A percentile compares a stretch with the other conserved stretches of the same genome.
These are phyloP conservation scores for Apiotrichum mycotoxinovorans DNA, from an alignment of 1,284 basidiomycete species.

Conservation along the genomic window DNA sequence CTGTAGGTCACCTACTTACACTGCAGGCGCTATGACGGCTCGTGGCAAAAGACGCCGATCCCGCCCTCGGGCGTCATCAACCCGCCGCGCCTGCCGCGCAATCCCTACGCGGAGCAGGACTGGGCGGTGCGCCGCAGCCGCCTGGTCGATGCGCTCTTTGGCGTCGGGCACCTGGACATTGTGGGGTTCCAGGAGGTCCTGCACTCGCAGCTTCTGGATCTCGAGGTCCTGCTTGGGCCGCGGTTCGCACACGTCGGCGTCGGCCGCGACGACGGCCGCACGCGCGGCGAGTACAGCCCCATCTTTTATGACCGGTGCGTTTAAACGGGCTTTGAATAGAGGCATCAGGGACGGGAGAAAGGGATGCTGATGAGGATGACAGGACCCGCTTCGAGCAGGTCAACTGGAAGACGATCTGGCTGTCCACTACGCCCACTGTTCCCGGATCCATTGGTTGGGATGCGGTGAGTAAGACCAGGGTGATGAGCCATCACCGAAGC, in stretches of 20 bases:
- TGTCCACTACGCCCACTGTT: conserved; percentile 37
- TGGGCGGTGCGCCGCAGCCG: conserved; percentile 42
- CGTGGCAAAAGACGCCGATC: conserved; percentile 27
- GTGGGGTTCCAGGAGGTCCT: conserved; percentile 58
- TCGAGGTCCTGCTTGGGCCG: conserved; percentile 57
- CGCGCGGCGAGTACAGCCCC: conserved; percentile 61
- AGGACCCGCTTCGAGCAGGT: conserved; percentile 12
- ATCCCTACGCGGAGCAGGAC: conserved; percentile 31
- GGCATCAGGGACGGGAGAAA: no score
- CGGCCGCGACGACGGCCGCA: conserved; percentile 60
- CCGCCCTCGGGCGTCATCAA: conserved; percentile 27
- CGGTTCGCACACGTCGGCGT: conserved; percentile 61
- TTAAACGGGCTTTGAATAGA: background rate
- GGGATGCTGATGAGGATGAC: background rate
- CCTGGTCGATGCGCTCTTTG: conserved; percentile 35
- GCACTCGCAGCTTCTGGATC: conserved; percentile 60
- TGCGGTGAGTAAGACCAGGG: conserved; percentile 48
- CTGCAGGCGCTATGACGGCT: conserved; percentile 38
- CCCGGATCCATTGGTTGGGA: conserved; percentile 47
- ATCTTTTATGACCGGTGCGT: conserved; percentile 61
- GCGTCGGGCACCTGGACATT: conserved; percentile 35
- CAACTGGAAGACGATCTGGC: conserved; percentile 41
- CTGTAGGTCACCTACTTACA: no score
- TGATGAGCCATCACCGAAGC: no score
- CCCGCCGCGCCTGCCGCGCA: background rate